phyloP scores from a whole-genome alignment of 371 early-diverging fungal species.

The Chytridium lagenaria region DNA sequence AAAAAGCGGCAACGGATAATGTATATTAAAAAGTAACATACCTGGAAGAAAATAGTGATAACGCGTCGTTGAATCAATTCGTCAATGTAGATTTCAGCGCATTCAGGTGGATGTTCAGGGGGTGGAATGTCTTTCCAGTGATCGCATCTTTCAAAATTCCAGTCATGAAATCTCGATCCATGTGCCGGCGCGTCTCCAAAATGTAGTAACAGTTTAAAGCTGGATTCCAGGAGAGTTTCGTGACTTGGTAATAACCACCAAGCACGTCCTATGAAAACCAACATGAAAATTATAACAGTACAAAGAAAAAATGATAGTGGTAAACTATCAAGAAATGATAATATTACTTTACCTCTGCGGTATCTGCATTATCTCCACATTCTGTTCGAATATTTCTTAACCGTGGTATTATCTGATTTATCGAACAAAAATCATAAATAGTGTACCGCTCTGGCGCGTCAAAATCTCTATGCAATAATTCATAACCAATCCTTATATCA shows the following conservation, averaged over 20 bases:
- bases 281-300: background rate
- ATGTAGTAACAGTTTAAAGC: constrained; percentile 1
- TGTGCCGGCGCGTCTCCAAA: constrained; percentile 16
- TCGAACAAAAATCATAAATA: constrained; percentile 12
- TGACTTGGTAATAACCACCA: constrained; percentile 16
- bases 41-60: constrained; percentile 14
- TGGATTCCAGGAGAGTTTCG: background rate
- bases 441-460: constrained; percentile 15
- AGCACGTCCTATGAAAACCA: constrained; percentile 7
- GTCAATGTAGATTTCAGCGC: constrained; percentile 13
- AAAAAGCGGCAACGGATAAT: background rate
- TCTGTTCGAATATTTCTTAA: constrained; percentile 4
- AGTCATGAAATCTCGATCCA: constrained; percentile 11
- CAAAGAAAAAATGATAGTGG: background rate
- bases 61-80: constrained; percentile 5
- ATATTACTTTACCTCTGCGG: constrained; percentile 4
- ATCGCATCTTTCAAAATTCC: constrained; percentile 17
- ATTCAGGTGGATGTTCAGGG: constrained; percentile 10
- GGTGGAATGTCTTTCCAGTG: constrained; percentile 4
- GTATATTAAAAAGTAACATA: no score
- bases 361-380: constrained; percentile 6
- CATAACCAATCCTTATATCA: background rate
- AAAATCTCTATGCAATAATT: constrained; percentile 2
- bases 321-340: no score
- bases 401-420: background rate